Evolutionary conservation across 495 filamentous ascomycete species (phyloP).

Genomic region (Penicillium daleae): DNA sequence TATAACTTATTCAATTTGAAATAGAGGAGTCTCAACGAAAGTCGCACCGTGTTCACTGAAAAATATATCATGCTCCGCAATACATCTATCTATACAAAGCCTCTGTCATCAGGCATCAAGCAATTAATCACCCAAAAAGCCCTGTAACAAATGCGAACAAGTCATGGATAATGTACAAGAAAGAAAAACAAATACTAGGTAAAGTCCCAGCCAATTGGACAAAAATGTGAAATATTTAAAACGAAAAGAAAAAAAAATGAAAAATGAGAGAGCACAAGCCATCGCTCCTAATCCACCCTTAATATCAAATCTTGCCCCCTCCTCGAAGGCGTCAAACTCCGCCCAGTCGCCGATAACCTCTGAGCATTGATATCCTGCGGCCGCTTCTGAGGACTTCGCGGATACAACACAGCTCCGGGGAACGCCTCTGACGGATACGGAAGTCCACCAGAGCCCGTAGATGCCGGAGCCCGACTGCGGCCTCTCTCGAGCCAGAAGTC

Average conservation of each 20-base stretch:
- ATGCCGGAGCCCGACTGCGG: not conserved
- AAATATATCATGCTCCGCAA: not conserved
- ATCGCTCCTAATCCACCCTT: conserved; percentile 36
- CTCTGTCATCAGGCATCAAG: not conserved
- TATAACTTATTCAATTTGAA: no score
- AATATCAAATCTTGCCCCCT: conserved; percentile 43
- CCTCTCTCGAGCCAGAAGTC: conserved; percentile 39
- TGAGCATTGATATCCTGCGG: conserved; percentile 15
- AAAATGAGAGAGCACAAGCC: not conserved
- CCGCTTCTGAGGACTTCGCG: conserved; percentile 26
- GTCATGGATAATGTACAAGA: conserved; percentile 1
- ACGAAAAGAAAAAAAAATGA: not conserved
- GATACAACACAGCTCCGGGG: conserved; percentile 23
- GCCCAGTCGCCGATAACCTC: conserved; percentile 33
- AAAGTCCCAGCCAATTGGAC: not conserved
- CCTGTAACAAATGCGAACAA: not conserved
- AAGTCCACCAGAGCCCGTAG: conserved; percentile 4
- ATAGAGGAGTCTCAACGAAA: no score
- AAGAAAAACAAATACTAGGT: not conserved
- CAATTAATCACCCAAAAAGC: not conserved
- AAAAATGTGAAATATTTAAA: conserved; percentile 9
- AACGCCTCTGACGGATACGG: conserved; percentile 31
- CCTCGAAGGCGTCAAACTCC: conserved; percentile 44
- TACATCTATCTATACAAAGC: not conserved
- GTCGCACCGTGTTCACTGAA: no score